Conservation (phyloP, 2,329 filamentous ascomycete species). For the Alternaria hordeiaustralica region DNA sequence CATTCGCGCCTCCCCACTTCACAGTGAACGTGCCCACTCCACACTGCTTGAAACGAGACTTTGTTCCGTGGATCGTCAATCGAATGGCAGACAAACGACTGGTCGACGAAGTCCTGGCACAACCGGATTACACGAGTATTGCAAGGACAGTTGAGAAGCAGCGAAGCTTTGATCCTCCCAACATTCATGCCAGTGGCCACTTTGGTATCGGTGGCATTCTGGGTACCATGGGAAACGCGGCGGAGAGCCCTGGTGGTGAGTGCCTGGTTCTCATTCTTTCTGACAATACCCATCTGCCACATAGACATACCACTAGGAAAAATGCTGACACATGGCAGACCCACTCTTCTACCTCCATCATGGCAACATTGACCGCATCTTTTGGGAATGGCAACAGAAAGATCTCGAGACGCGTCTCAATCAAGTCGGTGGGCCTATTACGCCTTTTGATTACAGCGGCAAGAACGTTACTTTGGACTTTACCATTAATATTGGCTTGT, state of each 20-base stretch:
- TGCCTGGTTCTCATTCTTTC: not conserved
- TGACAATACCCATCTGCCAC: not conserved
- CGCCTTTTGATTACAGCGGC: slow-evolving; percentile 32
- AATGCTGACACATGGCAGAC: not conserved
- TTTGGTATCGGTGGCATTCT: slow-evolving; percentile 45
- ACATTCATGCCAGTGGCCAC: slow-evolving; percentile 46
- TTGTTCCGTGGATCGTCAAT: slow-evolving; percentile 34
- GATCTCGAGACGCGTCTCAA: slow-evolving; percentile 38
- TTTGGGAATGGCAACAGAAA: slow-evolving; percentile 39
- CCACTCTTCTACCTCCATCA: slow-evolving; percentile 51
- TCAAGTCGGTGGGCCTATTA: slow-evolving; percentile 46
- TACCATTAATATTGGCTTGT: slow-evolving; percentile 35
- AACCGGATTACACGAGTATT: slow-evolving; percentile 39
- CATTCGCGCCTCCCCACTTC: slow-evolving; percentile 31
- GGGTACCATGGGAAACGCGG: slow-evolving; percentile 43
- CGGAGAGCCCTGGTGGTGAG: slow-evolving; percentile 38
- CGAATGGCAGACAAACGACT: slow-evolving; percentile 20
- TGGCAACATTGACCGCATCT: slow-evolving; percentile 46
- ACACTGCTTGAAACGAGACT: slow-evolving; percentile 42
- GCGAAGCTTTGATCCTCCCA: slow-evolving; percentile 34
- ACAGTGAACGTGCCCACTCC: slow-evolving; percentile 29
- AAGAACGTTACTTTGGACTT: slow-evolving; percentile 43
- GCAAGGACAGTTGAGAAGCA: slow-evolving; percentile 35
- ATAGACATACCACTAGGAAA: not conserved
- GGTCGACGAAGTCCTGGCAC: slow-evolving; percentile 32